Conservation (phyloP, 1,284 basidiomycete genomes). For the Cutaneotrichosporon curvatum region DNA sequence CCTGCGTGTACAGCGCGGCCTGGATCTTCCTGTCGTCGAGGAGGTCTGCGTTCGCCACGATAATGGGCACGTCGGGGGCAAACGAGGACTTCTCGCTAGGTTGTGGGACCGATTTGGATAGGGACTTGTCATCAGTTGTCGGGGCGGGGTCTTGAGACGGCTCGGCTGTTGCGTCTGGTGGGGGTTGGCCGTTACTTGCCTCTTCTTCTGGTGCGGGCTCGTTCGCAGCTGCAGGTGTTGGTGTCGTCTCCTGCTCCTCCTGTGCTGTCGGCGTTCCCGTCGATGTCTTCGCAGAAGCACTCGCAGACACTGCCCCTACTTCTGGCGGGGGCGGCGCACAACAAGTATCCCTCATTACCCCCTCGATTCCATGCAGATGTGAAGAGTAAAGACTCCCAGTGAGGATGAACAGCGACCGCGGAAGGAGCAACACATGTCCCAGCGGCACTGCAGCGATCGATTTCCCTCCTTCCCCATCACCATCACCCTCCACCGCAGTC, state of each 20-base stretch:
- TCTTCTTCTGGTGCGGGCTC: too few relatives aligned
- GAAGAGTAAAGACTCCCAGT: constrained; percentile 59
- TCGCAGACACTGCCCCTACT: neutral
- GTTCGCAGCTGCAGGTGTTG: too few relatives aligned
- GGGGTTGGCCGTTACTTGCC: too few relatives aligned
- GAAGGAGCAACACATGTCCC: constrained; percentile 68
- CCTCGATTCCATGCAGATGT: constrained; percentile 68
- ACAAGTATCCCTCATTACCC: constrained; percentile 38
- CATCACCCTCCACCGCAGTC: neutral
- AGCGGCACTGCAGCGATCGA: constrained; percentile 59
- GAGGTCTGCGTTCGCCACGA: constrained; percentile 55
- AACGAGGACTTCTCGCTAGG: too few relatives aligned
- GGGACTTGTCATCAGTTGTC: too few relatives aligned
- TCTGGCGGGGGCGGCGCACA: neutral
- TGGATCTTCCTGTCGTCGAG: constrained; percentile 48
- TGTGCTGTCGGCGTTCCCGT: neutral
- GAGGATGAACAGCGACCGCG: constrained; percentile 73
- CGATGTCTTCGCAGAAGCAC: neutral
- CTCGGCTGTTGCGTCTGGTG: too few relatives aligned
- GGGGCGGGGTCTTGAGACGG: too few relatives aligned
- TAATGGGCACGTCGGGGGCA: constrained; percentile 22
- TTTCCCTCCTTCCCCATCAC: constrained; percentile 46
- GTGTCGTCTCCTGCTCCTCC: neutral
- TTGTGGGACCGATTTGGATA: too few relatives aligned
- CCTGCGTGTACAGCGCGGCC: constrained; percentile 38